These are phyloP conservation scores for Globisporangium radiosum DNA, from an alignment of 352 stramenopile species.

Conservation along the genomic window DNA sequence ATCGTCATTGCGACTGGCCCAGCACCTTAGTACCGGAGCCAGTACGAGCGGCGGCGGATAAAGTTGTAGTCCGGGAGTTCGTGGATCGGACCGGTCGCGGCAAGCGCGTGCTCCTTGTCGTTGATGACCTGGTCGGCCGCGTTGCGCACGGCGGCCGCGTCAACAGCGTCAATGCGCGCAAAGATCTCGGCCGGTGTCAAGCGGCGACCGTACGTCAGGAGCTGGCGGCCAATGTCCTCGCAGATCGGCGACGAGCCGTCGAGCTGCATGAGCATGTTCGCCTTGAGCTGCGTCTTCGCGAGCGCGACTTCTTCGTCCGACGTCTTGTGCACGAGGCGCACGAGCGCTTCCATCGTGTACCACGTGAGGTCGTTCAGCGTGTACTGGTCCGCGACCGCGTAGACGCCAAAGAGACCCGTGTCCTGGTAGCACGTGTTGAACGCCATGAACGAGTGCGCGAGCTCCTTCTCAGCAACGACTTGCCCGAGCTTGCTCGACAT, in stretches of 20 bases:
- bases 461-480: slow-evolving; percentile 93
- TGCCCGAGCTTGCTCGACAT: slow-evolving; percentile 95
- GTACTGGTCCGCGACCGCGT: slow-evolving; percentile 92
- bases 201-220: slow-evolving; percentile 95
- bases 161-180: slow-evolving; percentile 97
- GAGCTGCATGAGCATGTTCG: slow-evolving; percentile 99
- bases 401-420: slow-evolving; percentile 98
- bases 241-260: slow-evolving; percentile 97
- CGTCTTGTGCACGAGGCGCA: slow-evolving; percentile 94
- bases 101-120: slow-evolving; percentile 98
- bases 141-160: slow-evolving; percentile 89
- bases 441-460: slow-evolving; percentile 96
- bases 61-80: slow-evolving; percentile 99
- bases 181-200: slow-evolving; percentile 99
- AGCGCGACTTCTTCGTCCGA: slow-evolving; percentile 96
- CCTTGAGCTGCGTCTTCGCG: slow-evolving; percentile 99
- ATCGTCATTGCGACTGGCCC: neutral
- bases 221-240: slow-evolving; percentile 99
- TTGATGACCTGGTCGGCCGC: slow-evolving; percentile 91
- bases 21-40: slow-evolving; percentile 86
- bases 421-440: slow-evolving; percentile 99
- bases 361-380: slow-evolving; percentile 94
- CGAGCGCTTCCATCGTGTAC: slow-evolving; percentile 94
- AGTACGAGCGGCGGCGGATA: slow-evolving; percentile 98
- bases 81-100: slow-evolving; percentile 96